These are phyloP conservation scores for Hypomyces rosellus DNA, from an alignment of 2,329 filamentous ascomycete genomes.

Conservation along the genomic window DNA sequence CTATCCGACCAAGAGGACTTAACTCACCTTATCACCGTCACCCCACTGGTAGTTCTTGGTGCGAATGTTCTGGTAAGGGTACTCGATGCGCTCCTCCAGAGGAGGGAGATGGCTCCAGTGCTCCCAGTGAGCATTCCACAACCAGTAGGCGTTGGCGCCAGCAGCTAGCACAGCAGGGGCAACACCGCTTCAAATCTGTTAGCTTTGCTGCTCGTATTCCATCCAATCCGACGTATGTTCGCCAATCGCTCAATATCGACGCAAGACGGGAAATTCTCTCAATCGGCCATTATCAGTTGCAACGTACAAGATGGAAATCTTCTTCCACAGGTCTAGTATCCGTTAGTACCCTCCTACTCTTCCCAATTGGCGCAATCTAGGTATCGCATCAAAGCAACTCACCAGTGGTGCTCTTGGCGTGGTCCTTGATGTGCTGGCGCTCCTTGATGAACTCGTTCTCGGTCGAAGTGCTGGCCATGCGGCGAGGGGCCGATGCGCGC, in stretches of 20 bases:
- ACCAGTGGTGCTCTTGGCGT: slow-evolving; percentile 82
- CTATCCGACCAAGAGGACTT: slow-evolving; percentile 1
- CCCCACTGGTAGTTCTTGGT: slow-evolving; percentile 94
- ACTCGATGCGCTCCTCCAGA: slow-evolving; percentile 85
- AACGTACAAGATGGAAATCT: slow-evolving; percentile 90
- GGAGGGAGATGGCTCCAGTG: slow-evolving; percentile 83
- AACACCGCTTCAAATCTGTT: slow-evolving; percentile 53
- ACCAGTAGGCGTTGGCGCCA: slow-evolving; percentile 74
- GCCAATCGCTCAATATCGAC: background rate
- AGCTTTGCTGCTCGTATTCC: slow-evolving; percentile 14
- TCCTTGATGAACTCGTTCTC: slow-evolving; percentile 95
- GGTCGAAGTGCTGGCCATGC: slow-evolving; percentile 63
- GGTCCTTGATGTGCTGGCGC: slow-evolving; percentile 82
- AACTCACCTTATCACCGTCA: slow-evolving; percentile 81
- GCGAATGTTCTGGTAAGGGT: slow-evolving; percentile 96
- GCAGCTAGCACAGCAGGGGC: slow-evolving; percentile 67
- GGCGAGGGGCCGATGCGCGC: slow-evolving; percentile 58
- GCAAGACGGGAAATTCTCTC: slow-evolving; percentile 21
- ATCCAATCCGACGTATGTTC: background rate
- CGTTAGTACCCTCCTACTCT: slow-evolving; percentile 24
- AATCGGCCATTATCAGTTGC: slow-evolving; percentile 3
- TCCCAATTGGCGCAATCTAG: background rate
- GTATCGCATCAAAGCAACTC: slow-evolving; percentile 31
- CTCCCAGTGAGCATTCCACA: slow-evolving; percentile 97
- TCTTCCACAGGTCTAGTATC: slow-evolving; percentile 78